Conservation (phyloP, 2,329 filamentous ascomycete genomes). For the Fusarium beomiforme region DNA sequence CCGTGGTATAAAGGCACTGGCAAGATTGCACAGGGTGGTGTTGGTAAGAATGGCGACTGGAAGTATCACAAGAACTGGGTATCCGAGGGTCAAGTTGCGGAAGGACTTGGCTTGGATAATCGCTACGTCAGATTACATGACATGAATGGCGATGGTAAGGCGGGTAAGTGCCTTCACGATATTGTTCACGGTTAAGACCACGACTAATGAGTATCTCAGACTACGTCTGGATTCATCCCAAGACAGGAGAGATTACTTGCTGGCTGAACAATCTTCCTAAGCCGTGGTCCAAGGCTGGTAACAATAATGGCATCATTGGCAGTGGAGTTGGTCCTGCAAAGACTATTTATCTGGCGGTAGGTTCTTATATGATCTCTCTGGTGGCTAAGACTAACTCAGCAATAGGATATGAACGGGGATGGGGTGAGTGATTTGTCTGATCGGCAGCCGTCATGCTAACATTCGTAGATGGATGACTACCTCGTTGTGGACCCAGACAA, state of each 20-base stretch:
- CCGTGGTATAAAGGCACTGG: not conserved
- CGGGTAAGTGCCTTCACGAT: not conserved
- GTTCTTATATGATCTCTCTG: rapidly evolving
- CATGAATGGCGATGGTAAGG: constrained; percentile 17
- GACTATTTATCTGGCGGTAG: constrained; percentile 7
- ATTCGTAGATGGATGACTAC: not conserved
- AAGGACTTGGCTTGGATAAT: constrained; percentile 1
- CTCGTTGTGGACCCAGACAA: not conserved
- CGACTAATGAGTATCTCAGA: not conserved
- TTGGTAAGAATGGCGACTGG: constrained; percentile 7
- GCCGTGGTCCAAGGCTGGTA: not conserved
- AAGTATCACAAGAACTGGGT: constrained; percentile 12
- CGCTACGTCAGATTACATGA: constrained; percentile 9
- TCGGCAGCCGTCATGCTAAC: not conserved
- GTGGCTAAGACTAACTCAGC: not conserved
- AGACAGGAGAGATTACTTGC: not conserved
- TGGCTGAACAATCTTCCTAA: constrained; percentile 13
- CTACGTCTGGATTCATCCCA: constrained; percentile 10
- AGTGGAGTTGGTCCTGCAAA: not conserved
- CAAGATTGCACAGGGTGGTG: not conserved
- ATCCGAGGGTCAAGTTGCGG: not conserved
- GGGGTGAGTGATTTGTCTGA: not conserved
- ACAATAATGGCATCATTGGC: constrained; percentile 1
- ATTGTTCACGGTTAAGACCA: rapidly evolving
- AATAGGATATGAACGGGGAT: constrained; percentile 9